Conservation (phyloP, 2,329 filamentous ascomycete genomes). For the Fonsecaea nubica region DNA sequence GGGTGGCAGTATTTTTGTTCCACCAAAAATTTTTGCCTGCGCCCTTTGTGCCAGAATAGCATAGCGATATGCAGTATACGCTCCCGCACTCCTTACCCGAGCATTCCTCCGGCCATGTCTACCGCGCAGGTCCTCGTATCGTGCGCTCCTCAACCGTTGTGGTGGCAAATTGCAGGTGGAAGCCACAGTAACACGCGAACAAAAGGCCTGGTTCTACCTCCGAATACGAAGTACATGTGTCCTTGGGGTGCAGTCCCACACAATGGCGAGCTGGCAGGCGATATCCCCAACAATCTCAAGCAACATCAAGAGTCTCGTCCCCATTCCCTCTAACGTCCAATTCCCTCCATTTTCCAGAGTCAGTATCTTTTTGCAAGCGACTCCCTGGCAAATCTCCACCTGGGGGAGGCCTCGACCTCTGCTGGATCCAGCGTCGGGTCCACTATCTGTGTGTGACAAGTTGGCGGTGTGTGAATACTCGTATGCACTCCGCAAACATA, state of each 20-base stretch:
- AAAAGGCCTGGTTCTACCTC: not conserved
- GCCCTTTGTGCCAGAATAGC: slow-evolving; percentile 5
- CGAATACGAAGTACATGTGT: not conserved
- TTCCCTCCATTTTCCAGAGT: slow-evolving; percentile 11
- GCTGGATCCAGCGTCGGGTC: not conserved
- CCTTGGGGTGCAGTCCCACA: not conserved
- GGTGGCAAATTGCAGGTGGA: slow-evolving; percentile 25
- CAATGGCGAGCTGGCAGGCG: slow-evolving; percentile 5
- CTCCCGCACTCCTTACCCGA: not conserved
- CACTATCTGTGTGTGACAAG: not conserved
- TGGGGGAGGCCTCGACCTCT: slow-evolving; percentile 16
- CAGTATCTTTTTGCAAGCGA: not conserved
- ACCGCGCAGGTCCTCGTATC: not conserved
- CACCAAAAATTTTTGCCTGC: slow-evolving; percentile 5
- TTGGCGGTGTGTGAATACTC: not conserved
- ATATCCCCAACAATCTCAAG: slow-evolving; percentile 20
- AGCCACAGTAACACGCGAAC: slow-evolving; percentile 5
- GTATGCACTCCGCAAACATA: slow-evolving; percentile 26
- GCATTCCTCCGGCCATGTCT: not conserved
- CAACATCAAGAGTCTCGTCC: slow-evolving; percentile 17
- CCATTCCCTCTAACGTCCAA: not conserved
- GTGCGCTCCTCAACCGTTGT: slow-evolving; percentile 9
- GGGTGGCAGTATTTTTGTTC: not conserved
- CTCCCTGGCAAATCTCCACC: slow-evolving; percentile 9
- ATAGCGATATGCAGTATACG: not conserved